Evolutionary conservation across 345 rosid genomes (phyloP).

Genomic region (Brassica rapa): DNA sequence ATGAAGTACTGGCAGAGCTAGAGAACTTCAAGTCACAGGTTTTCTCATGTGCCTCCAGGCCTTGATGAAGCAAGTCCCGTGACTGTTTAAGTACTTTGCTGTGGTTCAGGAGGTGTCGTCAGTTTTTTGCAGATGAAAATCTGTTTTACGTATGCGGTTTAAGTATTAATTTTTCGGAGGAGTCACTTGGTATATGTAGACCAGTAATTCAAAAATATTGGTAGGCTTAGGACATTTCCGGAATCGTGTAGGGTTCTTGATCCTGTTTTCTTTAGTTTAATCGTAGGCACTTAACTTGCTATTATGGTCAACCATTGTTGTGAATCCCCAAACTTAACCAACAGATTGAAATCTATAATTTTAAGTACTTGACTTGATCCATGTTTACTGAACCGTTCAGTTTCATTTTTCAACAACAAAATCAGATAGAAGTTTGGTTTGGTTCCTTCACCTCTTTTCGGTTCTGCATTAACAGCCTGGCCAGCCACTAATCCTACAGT

Average conservation of each 20-base stretch:
- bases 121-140: constrained; percentile 13
- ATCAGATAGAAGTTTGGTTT: background rate
- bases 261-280: constrained; percentile 5
- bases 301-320: constrained; percentile 9
- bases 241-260: background rate
- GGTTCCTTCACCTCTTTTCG: background rate
- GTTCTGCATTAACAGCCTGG: constrained; percentile 9
- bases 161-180: background rate
- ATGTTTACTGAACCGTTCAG: background rate
- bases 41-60: constrained; percentile 48
- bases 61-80: constrained; percentile 5
- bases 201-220: constrained; percentile 12
- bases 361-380: background rate
- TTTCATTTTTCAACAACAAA: background rate
- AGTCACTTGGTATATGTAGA: constrained; percentile 16
- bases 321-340: constrained; percentile 12
- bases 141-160: background rate
- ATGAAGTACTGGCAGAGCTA: constrained; percentile 84
- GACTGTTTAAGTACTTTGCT: constrained; percentile 1
- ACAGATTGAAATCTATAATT: background rate
- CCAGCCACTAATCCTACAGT: background rate
- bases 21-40: constrained; percentile 83
- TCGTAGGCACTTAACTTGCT: background rate
- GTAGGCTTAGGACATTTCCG: constrained; percentile 14
- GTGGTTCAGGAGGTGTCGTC: background rate